These are phyloP conservation scores for Phytopythium litorale DNA, from an alignment of 352 stramenopile species.

Conservation along the genomic window DNA sequence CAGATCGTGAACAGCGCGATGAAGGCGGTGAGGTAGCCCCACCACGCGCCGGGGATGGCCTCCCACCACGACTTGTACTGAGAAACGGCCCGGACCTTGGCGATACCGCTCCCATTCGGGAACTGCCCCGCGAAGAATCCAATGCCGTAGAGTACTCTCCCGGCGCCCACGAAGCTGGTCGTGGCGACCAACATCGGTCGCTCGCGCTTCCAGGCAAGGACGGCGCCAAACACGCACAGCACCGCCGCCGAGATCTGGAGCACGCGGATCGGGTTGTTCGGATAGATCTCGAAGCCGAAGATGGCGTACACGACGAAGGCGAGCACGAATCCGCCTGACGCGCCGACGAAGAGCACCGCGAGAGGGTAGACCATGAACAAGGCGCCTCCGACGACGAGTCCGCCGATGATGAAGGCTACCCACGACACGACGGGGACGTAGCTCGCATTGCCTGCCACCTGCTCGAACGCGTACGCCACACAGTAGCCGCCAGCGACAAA, in stretches of 20 bases:
- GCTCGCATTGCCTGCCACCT: slow-evolving; percentile 26
- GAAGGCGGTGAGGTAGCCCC: slow-evolving; percentile 50
- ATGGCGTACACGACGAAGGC: slow-evolving; percentile 52
- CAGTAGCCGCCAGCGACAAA: slow-evolving; percentile 51
- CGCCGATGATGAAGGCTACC: slow-evolving; percentile 50
- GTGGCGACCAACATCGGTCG: slow-evolving; percentile 47
- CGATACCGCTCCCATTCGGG: slow-evolving; percentile 42
- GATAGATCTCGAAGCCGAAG: slow-evolving; percentile 47
- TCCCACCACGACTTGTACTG: slow-evolving; percentile 32
- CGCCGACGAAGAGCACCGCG: slow-evolving; percentile 54
- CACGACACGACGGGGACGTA: slow-evolving; percentile 50
- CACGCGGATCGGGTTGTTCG: slow-evolving; percentile 32
- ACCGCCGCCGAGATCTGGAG: slow-evolving; percentile 44
- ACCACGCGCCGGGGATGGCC: slow-evolving; percentile 52
- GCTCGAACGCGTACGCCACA: slow-evolving; percentile 35
- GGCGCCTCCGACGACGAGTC: slow-evolving; percentile 37
- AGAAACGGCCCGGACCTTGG: slow-evolving; percentile 27
- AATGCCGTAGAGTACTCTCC: slow-evolving; percentile 42
- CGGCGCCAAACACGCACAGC: slow-evolving; percentile 31
- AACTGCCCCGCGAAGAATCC: slow-evolving; percentile 63
- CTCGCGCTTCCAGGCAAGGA: slow-evolving; percentile 44
- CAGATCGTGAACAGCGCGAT: slow-evolving; percentile 51
- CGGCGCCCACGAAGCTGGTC: slow-evolving; percentile 46
- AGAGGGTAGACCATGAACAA: slow-evolving; percentile 43
- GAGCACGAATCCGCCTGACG: slow-evolving; percentile 41